A percentile compares a stretch with the other conserved stretches of the same genome.
phyloP scores from a whole-genome alignment of 148 eudicot genomes.

The Nepenthes gracilis region DNA sequence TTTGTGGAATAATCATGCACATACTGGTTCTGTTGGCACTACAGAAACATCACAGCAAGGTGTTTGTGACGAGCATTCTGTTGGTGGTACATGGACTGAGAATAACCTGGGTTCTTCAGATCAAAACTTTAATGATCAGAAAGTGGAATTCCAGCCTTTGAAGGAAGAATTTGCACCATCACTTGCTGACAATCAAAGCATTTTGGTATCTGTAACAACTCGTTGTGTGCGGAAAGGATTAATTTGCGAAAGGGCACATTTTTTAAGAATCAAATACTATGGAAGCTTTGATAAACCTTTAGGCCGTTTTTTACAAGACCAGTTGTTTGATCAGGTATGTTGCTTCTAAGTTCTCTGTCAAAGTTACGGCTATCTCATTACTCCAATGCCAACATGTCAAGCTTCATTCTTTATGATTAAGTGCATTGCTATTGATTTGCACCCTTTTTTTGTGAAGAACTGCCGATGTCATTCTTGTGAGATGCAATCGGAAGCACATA shows the following conservation, averaged over 20 bases:
- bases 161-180: constrained; percentile 73
- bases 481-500: constrained; percentile 92
- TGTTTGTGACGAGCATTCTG: constrained; percentile 10
- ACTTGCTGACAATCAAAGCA: constrained; percentile 85
- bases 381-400: background rate
- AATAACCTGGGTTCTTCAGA: constrained; percentile 16
- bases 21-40: constrained; percentile 16
- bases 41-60: constrained; percentile 6
- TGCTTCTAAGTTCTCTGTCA: background rate
- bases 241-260: constrained; percentile 89
- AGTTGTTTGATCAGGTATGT: constrained; percentile 75
- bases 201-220: constrained; percentile 77
- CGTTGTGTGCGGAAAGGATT: constrained; percentile 96
- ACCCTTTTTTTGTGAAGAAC: constrained; percentile 30
- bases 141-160: constrained; percentile 23
- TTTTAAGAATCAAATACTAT: constrained; percentile 90
- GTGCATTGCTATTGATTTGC: background rate
- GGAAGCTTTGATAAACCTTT: constrained; percentile 86
- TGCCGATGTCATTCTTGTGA: constrained; percentile 72
- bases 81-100: constrained; percentile 8
- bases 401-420: background rate
- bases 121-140: constrained; percentile 20
- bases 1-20: constrained; percentile 10
- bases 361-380: background rate
- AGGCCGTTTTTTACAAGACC: constrained; percentile 84